Base-by-base conservation (phyloP, 2,329 filamentous ascomycete species). In the Aspergillus aculeatinus region DNA sequence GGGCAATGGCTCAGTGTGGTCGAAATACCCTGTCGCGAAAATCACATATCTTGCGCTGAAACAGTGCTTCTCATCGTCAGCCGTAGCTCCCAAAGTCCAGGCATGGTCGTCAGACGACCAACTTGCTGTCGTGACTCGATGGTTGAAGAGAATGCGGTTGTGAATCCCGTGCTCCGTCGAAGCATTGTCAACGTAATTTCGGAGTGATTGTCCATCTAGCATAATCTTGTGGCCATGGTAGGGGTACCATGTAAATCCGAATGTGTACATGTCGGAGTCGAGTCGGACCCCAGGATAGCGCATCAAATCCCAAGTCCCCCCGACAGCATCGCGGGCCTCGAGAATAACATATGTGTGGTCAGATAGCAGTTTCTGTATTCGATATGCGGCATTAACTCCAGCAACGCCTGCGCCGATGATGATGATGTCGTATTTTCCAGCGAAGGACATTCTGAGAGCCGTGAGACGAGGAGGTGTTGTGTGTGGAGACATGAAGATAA, bases 221-320 rank as follows among this genome's bases (percentile, higher is more conserved):
- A 70, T 72, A 65, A 88, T 86, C n/a, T 80, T 73, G 5, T 68
- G 61, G 0, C 81, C 83, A 3, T 81, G 80, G 48, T 86, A 78
- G 0, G 79, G 67, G 52, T 77, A 71, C 85, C 88, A 91, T 1
- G 82, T 72, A 65, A 90, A 91, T 19, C 82, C 82, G 62, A 84
- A 86, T 0, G 83, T 85, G 65, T 80, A 79, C 11, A 86, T 74
- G 64, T 87, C 83, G 0, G 83, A 84, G 63, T 86, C 83, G 1
- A 83, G 84, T 48, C 84, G 77, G 63, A 89, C 86, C n/a, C 89
- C 87, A 0, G 88, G 89, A 65, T 91, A 92, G 44, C 81, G 83
- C 77, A 90, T 92, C 2, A 91, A 74, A 64, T 87, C 85, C 89
- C 89, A 92, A 0, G 89, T 92, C 1, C 89, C 89, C 3, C 89